These are phyloP conservation scores for Lactifluus subvellereus DNA, from an alignment of 768 basidiomycete species.

Conservation along the genomic window DNA sequence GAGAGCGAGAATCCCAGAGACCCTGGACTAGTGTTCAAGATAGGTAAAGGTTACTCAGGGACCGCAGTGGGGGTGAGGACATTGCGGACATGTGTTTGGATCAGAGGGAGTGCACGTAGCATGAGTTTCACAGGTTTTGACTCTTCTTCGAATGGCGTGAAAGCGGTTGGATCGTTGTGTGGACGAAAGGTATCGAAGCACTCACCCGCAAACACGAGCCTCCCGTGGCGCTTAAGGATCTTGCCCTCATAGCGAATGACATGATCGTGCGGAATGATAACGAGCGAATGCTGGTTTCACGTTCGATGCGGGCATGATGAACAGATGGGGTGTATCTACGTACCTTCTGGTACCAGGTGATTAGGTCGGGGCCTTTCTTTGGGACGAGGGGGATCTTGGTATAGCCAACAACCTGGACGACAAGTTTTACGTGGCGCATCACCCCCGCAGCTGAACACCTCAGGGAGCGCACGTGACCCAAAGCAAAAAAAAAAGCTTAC, in stretches of 20 bases:
- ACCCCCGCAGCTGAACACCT: constrained; percentile 41
- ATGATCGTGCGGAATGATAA: constrained; percentile 64
- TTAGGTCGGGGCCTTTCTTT: constrained; percentile 17
- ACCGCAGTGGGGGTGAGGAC: neutral
- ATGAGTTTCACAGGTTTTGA: constrained; percentile 73
- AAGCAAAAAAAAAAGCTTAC: constrained; percentile 38
- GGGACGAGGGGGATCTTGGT: constrained; percentile 24
- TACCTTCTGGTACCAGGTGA: constrained; percentile 68
- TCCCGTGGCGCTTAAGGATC: constrained; percentile 56
- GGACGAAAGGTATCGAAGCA: neutral
- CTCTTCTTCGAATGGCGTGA: constrained; percentile 43
- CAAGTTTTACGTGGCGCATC: constrained; percentile 34
- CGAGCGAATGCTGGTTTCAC: constrained; percentile 57
- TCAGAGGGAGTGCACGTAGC: constrained; percentile 29
- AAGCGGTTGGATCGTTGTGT: neutral
- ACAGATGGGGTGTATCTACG: constrained; percentile 17
- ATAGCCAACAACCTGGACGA: constrained; percentile 24
- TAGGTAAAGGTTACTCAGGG: neutral
- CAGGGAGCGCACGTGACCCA: neutral
- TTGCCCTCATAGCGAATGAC: constrained; percentile 39
- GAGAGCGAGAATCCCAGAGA: neutral
- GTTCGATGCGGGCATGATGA: constrained; percentile 5
- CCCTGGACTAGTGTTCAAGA: neutral
- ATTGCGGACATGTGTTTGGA: constrained; percentile 22
- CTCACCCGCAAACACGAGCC: constrained; percentile 57